Base-by-base conservation (phyloP, 495 filamentous ascomycete genomes). In the Penicillium robsamsonii region DNA sequence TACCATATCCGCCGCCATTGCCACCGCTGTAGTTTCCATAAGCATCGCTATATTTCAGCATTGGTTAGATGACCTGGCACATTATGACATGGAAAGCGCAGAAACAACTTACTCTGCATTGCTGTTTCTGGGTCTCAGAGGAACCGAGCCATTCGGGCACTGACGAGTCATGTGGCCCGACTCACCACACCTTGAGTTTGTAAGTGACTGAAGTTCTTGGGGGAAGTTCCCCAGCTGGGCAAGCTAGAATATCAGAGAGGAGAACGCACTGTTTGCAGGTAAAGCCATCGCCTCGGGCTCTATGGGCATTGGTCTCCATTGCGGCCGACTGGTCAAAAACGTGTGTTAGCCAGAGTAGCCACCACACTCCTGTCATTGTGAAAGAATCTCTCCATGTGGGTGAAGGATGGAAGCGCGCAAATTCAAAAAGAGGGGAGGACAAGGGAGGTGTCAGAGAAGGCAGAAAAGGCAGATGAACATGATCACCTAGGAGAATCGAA, bases 121-220 rank as follows among this genome's bases (percentile, higher is more conserved):
- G 24, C 13, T 18, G 24, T 13, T 20, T n/a, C 20, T 35, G 13
- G 13, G 4, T 27, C 30, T 22, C 42, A 46, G 51, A 46, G 41
- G 41, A 7, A 27, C 24, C 0, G 42, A 25, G 20, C 15, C 76
- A 31, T 81, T 71, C 1, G 79, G 75, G 59, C 84, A 87, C 24
- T 85, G 76, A 31, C 82, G 80, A 38, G 82, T 78, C 57, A 84
- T 80, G 57, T 88, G 85, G 22, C 75, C 81, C 15, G 68, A 53
- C 11, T 71, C 56, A 45, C 76, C 69, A 58, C 84, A 87, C 61
- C 84, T 87, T 47, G 43, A 46, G 29, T 20, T 18, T 13, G 22
- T 65, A 13, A 65, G 56, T 50, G 8, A 55, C 35, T 46, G 4
- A 33, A 2, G 33, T 48, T 18, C 7, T 3, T 5, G 10, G 9